Evolutionary conservation across 2,329 filamentous ascomycete species (phyloP).

Genomic region (Colletotrichum sp.): DNA sequence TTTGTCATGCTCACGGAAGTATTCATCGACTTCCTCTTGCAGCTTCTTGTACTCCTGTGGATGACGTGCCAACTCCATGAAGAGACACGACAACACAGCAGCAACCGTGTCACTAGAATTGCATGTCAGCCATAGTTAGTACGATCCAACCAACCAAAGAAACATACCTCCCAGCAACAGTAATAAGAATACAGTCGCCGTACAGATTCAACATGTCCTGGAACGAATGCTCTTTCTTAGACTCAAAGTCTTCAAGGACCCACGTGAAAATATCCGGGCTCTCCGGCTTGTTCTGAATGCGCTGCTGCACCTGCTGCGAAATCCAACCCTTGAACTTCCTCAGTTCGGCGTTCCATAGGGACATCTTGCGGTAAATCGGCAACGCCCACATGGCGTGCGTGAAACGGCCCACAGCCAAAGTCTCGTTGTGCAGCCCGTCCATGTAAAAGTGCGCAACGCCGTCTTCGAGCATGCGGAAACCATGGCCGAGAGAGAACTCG

Average conservation of each 20-base stretch:
- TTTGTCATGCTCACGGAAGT: conserved; percentile 4
- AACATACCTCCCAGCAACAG: conserved; percentile 34
- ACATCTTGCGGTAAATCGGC: conserved; percentile 19
- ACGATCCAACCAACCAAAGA: too few species aligned
- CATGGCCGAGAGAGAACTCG: conserved; percentile 40
- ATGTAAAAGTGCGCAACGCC: conserved; percentile 29
- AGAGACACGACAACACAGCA: conserved; percentile 6
- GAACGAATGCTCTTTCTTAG: neutral
- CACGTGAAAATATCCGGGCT: conserved; percentile 33
- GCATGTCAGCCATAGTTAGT: too few species aligned
- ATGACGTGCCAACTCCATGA: conserved; percentile 17
- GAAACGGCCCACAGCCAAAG: conserved; percentile 24
- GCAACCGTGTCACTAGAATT: conserved; percentile 11
- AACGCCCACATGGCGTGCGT: conserved; percentile 24
- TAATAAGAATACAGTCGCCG: conserved; percentile 30
- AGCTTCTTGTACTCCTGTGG: neutral
- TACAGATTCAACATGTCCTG: conserved; percentile 27
- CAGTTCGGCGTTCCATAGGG: conserved; percentile 23
- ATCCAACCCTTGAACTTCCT: conserved; percentile 22
- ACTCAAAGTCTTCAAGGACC: conserved; percentile 31
- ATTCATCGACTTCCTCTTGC: conserved; percentile 17
- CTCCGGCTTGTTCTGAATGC: conserved; percentile 17
- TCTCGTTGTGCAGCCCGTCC: conserved; percentile 26
- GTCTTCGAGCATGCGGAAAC: conserved; percentile 37
- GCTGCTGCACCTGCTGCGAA: neutral